These are phyloP conservation scores for Aspergillus clavatus DNA, from an alignment of 2,329 filamentous ascomycete species.

Conservation along the genomic window DNA sequence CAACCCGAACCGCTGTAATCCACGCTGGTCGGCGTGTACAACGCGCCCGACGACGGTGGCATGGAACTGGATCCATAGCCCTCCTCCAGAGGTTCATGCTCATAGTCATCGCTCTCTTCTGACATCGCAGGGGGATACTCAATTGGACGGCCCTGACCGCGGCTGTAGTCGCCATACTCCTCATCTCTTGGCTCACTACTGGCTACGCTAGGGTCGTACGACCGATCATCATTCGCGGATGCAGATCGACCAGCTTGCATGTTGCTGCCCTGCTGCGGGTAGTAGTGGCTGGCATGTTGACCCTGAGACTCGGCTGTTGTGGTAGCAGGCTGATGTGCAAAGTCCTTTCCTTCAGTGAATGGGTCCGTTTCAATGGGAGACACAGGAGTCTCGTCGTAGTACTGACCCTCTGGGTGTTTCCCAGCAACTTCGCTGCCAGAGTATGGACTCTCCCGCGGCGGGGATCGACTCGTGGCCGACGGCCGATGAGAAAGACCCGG, in stretches of 20 bases:
- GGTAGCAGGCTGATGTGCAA: slow-evolving; percentile 30
- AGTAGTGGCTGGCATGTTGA: slow-evolving; percentile 31
- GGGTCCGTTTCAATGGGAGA: slow-evolving; percentile 59
- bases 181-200: slow-evolving; percentile 62
- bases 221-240: slow-evolving; percentile 43
- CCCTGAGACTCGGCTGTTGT: slow-evolving; percentile 25
- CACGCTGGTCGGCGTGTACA: slow-evolving; percentile 36
- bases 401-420: slow-evolving; percentile 37
- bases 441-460: slow-evolving; percentile 44
- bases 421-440: slow-evolving; percentile 29
- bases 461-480: slow-evolving; percentile 44
- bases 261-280: slow-evolving; percentile 35
- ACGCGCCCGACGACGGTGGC: slow-evolving; percentile 22
- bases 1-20: slow-evolving; percentile 67
- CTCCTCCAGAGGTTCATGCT: slow-evolving; percentile 45
- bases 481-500: slow-evolving; percentile 60
- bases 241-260: slow-evolving; percentile 36
- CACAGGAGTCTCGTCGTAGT: slow-evolving; percentile 47
- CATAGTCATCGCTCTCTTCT: slow-evolving; percentile 52
- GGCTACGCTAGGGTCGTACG: slow-evolving; percentile 47
- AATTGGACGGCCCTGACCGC: slow-evolving; percentile 60
- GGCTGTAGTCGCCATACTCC: slow-evolving; percentile 64
- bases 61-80: slow-evolving; percentile 32
- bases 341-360: slow-evolving; percentile 49
- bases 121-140: slow-evolving; percentile 48